phyloP scores from a whole-genome alignment of 352 stramenopile species.

The Pythium graminicola region DNA sequence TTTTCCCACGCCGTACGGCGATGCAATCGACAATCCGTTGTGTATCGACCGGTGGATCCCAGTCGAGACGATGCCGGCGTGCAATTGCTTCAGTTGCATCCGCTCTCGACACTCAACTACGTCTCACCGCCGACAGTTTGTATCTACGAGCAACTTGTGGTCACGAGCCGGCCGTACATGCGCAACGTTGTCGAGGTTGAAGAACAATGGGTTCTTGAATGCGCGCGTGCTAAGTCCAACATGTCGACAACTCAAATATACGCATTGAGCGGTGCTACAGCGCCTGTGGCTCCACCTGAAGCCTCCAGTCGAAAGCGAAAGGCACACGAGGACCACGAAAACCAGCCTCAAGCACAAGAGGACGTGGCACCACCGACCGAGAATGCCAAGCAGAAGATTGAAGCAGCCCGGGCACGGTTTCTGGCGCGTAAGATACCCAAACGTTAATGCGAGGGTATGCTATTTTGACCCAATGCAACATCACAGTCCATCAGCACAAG shows the following conservation, averaged over 20 bases:
- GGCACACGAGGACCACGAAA: conserved; percentile 1
- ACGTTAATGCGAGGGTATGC: too few species aligned
- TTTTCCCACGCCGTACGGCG: conserved; percentile 55
- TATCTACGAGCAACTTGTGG: conserved; percentile 68
- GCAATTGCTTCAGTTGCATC: conserved; percentile 64
- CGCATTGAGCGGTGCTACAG: conserved; percentile 37
- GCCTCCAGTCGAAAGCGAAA: background rate
- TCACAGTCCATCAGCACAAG: too few species aligned
- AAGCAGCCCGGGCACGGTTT: conserved; percentile 23
- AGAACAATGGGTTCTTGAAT: conserved; percentile 43
- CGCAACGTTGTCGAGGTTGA: conserved; percentile 47
- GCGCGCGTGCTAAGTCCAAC: conserved; percentile 26
- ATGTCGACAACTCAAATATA: conserved; percentile 34
- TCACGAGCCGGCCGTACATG: conserved; percentile 68
- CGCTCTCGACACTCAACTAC: conserved; percentile 47
- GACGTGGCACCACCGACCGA: background rate
- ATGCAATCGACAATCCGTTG: conserved; percentile 46
- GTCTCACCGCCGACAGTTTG: conserved; percentile 42
- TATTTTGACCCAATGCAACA: too few species aligned
- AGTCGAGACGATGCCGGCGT: conserved; percentile 9
- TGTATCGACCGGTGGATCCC: conserved; percentile 38
- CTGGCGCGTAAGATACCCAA: conserved; percentile 17
- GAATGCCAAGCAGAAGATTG: conserved; percentile 1
- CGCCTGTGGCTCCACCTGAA: background rate
- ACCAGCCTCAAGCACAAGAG: background rate